Base-by-base conservation (phyloP, 306 rosid genomes). In the Pyrus betulifolia region DNA sequence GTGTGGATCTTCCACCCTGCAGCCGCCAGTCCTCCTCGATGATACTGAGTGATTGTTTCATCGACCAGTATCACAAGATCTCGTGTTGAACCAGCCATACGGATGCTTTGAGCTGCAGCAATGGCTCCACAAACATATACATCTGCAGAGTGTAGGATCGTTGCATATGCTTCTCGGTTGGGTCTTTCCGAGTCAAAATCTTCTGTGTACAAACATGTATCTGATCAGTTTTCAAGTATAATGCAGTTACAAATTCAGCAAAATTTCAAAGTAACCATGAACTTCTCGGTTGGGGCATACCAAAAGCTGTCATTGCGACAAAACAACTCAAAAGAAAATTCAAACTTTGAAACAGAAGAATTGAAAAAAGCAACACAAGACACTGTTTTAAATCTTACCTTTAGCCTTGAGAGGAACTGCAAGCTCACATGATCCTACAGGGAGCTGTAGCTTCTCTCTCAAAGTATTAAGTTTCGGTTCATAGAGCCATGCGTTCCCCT, bases 111-210 rank as follows among this genome's bases (percentile, higher is more conserved):
- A 77, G 96, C 96, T 28, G 96, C 94, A 28, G 93, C 65, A 61
- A 90, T 93, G 71, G 98, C 98, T 69, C 98, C 96, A 30, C 98
- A 93, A 64, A 93, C 98, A 74, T 93, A 93, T n/a, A 87, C 23
- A 27, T 90, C 82, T 13, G 96, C 98, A 38, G 98, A 90, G 83
- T 93, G 98, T 71, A 93, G 86, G 83, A 93, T 93, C 68, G 98
- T 93, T 63, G 98, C 98, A 76, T 89, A 93, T 55, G 98, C 98
- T 88, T 93, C 96, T 58, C 90, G 86, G 25, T 79, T 78, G 68
- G 89, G 82, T 74, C 86, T 82, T 77, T 86, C 87, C 1, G 96
- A 89, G 85, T 89, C 73, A 71, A 87, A 85, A 55, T 85, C 64
- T 67, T 90, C 96, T 93, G 96, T 72, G 76, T 58, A 80, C 31